Evolutionary conservation across 1,139 yeast genomes (phyloP).

Genomic region (Zygoascus meyerae): DNA sequence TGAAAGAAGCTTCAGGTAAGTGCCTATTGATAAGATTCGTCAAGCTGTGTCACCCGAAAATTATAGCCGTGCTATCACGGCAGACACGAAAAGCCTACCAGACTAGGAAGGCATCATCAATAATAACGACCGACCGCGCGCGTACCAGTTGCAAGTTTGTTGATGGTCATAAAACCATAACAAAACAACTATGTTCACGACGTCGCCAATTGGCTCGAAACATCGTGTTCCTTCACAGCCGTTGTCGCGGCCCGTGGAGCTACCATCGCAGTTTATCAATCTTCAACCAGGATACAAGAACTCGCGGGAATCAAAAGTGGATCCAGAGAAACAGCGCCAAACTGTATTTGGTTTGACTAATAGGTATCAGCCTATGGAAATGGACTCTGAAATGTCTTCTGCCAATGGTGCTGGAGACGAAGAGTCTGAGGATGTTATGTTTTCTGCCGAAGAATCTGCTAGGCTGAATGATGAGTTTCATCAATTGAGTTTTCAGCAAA

Average conservation of each 20-base stretch:
- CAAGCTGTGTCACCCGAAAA: constrained; percentile 5
- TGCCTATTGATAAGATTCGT: constrained; percentile 2
- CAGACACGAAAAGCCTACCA: too few species aligned
- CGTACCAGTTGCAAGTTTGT: not conserved
- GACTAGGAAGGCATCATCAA: too few species aligned
- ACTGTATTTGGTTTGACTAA: not conserved
- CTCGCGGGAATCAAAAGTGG: too few species aligned
- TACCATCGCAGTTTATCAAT: not conserved
- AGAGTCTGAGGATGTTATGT: not conserved
- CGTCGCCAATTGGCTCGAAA: constrained; percentile 2
- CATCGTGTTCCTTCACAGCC: not conserved
- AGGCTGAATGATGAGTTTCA: constrained; percentile 2
- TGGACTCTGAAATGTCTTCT: not conserved
- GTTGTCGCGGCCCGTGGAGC: constrained; percentile 1
- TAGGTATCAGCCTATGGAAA: not conserved
- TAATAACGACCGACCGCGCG: not conserved
- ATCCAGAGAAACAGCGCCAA: too few species aligned
- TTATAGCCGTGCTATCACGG: too few species aligned
- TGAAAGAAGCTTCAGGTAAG: not conserved
- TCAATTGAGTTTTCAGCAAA: constrained; percentile 3
- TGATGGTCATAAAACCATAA: not conserved
- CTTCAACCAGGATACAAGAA: not conserved
- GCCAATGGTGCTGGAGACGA: not conserved
- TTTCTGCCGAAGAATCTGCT: constrained; percentile 3
- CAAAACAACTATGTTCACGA: constrained; percentile 1